phyloP scores from a whole-genome alignment of 176 grass and related monocot genomes.

The Raddia guianensis region DNA sequence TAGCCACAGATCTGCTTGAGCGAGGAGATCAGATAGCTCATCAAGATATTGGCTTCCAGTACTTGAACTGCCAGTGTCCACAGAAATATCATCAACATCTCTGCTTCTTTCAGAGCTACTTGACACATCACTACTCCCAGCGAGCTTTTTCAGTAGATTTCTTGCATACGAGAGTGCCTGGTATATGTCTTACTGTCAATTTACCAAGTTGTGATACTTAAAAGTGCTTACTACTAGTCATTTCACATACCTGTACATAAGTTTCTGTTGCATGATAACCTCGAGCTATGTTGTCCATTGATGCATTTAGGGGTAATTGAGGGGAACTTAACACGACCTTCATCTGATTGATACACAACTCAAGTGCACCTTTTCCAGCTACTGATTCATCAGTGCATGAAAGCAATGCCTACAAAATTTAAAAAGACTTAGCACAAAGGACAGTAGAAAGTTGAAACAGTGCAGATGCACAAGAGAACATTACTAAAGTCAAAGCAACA shows the following conservation, averaged over 20 bases:
- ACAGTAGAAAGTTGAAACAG: constrained; percentile 21
- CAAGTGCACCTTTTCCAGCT: constrained; percentile 88
- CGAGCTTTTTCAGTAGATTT: constrained; percentile 71
- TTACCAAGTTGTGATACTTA: constrained; percentile 15
- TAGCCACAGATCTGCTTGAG: constrained; percentile 78
- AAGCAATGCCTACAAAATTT: constrained; percentile 83
- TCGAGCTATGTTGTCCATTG: constrained; percentile 84
- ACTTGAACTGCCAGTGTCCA: constrained; percentile 63
- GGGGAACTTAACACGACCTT: constrained; percentile 77
- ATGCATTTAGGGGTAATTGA: constrained; percentile 76
- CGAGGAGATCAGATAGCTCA: constrained; percentile 76
- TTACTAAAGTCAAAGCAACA: not conserved
- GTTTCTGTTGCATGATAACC: constrained; percentile 96
- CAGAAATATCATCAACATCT: constrained; percentile 69
- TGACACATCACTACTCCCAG: constrained; percentile 65
- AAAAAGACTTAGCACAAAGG: constrained; percentile 30
- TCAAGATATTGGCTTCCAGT: constrained; percentile 62
- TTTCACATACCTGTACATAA: constrained; percentile 87
- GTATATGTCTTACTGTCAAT: constrained; percentile 42
- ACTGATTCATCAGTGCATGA: constrained; percentile 80
- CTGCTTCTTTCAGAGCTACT: constrained; percentile 78
- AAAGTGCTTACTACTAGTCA: constrained; percentile 36
- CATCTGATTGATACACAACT: constrained; percentile 84
- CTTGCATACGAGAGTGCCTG: constrained; percentile 87
- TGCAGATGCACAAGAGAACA: constrained; percentile 3